Base-by-base conservation (phyloP, 176 grass and related monocot genomes). In the Cocos nucifera region DNA sequence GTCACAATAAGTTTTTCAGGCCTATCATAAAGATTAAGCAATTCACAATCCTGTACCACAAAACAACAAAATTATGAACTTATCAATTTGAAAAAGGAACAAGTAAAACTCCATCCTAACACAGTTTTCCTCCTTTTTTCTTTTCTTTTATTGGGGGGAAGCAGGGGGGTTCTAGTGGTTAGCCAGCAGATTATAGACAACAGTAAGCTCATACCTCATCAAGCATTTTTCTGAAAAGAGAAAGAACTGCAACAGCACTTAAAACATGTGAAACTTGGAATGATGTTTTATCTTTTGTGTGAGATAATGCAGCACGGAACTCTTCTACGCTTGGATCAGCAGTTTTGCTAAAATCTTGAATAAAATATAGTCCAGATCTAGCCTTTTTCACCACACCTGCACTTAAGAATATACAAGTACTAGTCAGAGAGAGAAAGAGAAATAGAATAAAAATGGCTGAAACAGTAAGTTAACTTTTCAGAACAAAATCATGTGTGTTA, bases 1-100 rank as follows among this genome's bases (percentile, higher is more conserved):
- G 91, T 87, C 58, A 96, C 84, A 66, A 96, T 82, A 62, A 96
- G 75, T 66, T 96, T 96, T 58, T 96, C 91, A 54, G 91, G 91
- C 60, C 86, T 84, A 63, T 86, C 80, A 54, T 76, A 73, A 71
- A 96, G 83, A 78, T 96, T 96, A 60, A 96, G 86, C 72, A 96
- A 73, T 82, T 96, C 91, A 73, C 91, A 90, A 69, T 96, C 91
- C 91, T 96, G 80, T 53, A 82, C n/a, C 51, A 70, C 32, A 77
- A 58, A 4, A 64, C 17, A 26, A 28, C 15, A 19, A 56, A 22
- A 49, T 44, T 44, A 44, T 12, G 35, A 12, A 12, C 1, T 14
- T 44, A 44, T 44, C 9, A 44, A 14, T 44, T 44, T 44, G 2
- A 14, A 44, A 44, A 44, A 10, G 35, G 9, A 44, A 44, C 28